Conservation (phyloP, 2,329 filamentous ascomycete species). For the Exophiala sideris region DNA sequence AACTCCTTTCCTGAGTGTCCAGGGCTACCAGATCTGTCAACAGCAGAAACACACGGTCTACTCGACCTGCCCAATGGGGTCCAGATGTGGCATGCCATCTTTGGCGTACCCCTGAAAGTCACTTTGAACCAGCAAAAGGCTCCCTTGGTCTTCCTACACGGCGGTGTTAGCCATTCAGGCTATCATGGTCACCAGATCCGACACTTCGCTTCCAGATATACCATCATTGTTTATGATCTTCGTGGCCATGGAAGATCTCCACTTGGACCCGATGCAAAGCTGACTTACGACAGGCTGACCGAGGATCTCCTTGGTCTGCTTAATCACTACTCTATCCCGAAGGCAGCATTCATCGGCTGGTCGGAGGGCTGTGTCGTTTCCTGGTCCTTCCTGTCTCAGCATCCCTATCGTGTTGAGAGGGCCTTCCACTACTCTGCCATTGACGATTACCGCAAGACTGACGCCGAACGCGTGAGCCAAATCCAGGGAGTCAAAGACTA, state of each 20-base stretch:
- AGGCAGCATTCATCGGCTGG: slow-evolving; percentile 3
- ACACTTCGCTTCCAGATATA: background rate
- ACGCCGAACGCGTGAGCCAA: slow-evolving; percentile 2
- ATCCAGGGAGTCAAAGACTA: slow-evolving; percentile 4
- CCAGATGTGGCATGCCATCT: background rate
- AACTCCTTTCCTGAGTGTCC: too few species aligned
- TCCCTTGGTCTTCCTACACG: background rate
- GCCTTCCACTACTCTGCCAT: slow-evolving; percentile 5
- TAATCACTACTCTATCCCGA: background rate
- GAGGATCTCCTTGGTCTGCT: slow-evolving; percentile 2
- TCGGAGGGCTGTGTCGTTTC: slow-evolving; percentile 4
- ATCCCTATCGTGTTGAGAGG: slow-evolving; percentile 1
- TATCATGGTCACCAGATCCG: slow-evolving; percentile 6
- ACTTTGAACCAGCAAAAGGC: background rate
- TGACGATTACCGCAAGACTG: slow-evolving; percentile 7
- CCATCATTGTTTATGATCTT: slow-evolving; percentile 4
- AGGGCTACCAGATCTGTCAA: too few species aligned
- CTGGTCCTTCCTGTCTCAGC: slow-evolving; percentile 8
- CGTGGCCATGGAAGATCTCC: slow-evolving; percentile 4
- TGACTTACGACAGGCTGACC: slow-evolving; percentile 4
- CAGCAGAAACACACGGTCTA: too few species aligned
- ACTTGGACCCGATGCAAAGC: slow-evolving; percentile 1
- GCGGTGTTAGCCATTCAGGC: slow-evolving; percentile 4
- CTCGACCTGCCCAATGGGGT: background rate
- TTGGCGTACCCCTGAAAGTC: slow-evolving; percentile 1